phyloP scores from a whole-genome alignment of 768 basidiomycete genomes.

The Ramaria sp. region DNA sequence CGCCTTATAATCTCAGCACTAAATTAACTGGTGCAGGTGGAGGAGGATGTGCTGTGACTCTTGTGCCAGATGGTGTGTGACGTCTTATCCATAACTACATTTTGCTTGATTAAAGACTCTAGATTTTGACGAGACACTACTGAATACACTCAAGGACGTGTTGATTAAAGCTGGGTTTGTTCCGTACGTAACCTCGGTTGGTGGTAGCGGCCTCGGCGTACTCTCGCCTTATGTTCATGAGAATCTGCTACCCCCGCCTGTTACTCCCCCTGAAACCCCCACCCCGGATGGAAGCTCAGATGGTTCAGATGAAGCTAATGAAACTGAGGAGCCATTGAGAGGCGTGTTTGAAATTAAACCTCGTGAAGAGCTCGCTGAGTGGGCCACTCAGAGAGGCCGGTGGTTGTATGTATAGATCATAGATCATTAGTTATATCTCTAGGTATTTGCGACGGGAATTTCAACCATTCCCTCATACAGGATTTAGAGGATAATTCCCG shows the following conservation, averaged over 20 bases:
- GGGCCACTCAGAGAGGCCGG: conserved; percentile 42
- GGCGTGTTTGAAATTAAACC: conserved; percentile 33
- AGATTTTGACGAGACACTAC: conserved; percentile 60
- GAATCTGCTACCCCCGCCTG: conserved; percentile 5
- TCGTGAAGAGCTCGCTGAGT: conserved; percentile 34
- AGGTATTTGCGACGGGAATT: neutral
- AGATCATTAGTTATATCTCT: neutral
- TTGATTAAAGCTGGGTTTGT: conserved; percentile 59
- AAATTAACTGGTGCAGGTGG: conserved; percentile 97
- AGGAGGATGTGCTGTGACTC: conserved; percentile 94
- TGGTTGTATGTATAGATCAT: conserved; percentile 50
- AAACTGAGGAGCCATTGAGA: conserved; percentile 12
- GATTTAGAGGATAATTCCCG: too few species aligned
- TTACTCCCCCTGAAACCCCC: conserved; percentile 19
- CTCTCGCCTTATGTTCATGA: conserved; percentile 49
- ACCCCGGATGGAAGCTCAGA: conserved; percentile 10
- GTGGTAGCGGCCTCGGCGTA: conserved; percentile 87
- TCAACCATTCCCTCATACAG: conserved; percentile 5
- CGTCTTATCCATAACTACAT: neutral
- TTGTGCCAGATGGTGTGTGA: conserved; percentile 81
- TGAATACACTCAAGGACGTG: conserved; percentile 46
- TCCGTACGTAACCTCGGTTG: conserved; percentile 86
- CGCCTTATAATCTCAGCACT: conserved; percentile 67
- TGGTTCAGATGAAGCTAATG: neutral
- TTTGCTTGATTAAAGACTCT: conserved; percentile 6